These are phyloP conservation scores for Carallia brachiata DNA, from an alignment of 345 rosid species.

Conservation along the genomic window DNA sequence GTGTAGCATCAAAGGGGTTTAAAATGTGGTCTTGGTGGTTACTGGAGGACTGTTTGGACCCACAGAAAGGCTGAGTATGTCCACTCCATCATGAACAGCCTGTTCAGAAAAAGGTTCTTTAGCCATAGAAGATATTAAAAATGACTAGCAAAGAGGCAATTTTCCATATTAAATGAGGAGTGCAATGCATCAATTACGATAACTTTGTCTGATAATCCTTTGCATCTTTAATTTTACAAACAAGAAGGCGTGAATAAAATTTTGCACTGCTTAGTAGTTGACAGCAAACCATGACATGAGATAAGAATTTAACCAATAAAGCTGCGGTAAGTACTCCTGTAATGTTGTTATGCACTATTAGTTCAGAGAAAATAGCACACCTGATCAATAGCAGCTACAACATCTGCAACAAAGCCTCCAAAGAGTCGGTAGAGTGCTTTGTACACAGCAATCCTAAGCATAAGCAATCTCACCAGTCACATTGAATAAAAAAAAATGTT, in stretches of 20 bases:
- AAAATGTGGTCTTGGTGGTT: conserved; percentile 79
- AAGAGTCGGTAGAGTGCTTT: conserved; percentile 94
- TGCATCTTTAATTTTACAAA: no score
- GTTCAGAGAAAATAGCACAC: conserved; percentile 28
- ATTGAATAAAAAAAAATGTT: conserved; percentile 3
- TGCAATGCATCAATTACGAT: no score
- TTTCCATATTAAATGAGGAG: no score
- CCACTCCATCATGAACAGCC: conserved; percentile 99
- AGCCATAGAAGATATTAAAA: no score
- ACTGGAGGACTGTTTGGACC: conserved; percentile 98
- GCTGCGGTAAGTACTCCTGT: neutral
- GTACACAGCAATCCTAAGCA: conserved; percentile 82
- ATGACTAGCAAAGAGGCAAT: no score
- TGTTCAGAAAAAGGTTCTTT: conserved; percentile 26
- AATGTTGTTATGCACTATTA: neutral
- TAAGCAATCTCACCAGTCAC: conserved; percentile 4
- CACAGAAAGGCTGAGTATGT: conserved; percentile 90
- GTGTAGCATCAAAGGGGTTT: conserved; percentile 94
- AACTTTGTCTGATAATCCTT: no score
- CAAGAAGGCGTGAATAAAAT: no score
- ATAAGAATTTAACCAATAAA: conserved; percentile 3
- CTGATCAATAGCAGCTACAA: conserved; percentile 99
- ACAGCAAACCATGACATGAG: neutral
- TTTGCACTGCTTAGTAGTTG: neutral
- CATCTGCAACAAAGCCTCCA: conserved; percentile 97